These are phyloP conservation scores for Leavenworthia alabamica DNA, from an alignment of 345 rosid species.

Conservation along the genomic window DNA sequence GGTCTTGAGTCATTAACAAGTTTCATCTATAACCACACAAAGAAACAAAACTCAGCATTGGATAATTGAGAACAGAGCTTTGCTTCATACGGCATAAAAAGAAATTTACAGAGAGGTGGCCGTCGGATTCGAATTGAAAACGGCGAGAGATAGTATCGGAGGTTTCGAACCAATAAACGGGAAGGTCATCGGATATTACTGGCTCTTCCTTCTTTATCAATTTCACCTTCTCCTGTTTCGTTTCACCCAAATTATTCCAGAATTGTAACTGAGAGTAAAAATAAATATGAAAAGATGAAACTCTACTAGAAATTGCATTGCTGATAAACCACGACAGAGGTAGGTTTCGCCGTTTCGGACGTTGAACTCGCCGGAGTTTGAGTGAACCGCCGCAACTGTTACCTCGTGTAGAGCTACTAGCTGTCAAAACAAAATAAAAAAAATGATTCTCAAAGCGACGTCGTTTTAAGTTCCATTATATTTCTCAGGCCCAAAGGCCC, in stretches of 20 bases:
- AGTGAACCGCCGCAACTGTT: constrained; percentile 8
- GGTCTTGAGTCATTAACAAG: constrained; percentile 70
- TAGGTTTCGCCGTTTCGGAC: no score
- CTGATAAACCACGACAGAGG: neutral
- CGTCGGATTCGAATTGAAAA: constrained; percentile 62
- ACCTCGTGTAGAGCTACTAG: neutral
- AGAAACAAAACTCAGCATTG: neutral
- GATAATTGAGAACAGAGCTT: no score
- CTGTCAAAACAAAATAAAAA: neutral
- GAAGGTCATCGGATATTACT: constrained; percentile 20
- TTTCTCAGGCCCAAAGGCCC: no score
- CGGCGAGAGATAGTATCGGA: constrained; percentile 59
- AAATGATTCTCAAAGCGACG: neutral
- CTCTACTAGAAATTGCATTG: constrained; percentile 24
- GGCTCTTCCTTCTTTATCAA: constrained; percentile 37
- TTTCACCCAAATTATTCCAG: neutral
- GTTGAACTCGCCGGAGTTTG: constrained; percentile 7
- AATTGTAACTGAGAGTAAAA: neutral
- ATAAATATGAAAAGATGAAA: neutral
- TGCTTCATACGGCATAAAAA: no score
- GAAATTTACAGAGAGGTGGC: constrained; percentile 60
- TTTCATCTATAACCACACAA: constrained; percentile 44
- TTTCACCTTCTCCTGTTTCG: constrained; percentile 40
- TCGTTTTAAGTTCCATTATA: neutral
- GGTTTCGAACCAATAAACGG: constrained; percentile 71